These are phyloP conservation scores for Trichoderma koningiopsis DNA, from an alignment of 2,329 filamentous ascomycete species.

Conservation along the genomic window DNA sequence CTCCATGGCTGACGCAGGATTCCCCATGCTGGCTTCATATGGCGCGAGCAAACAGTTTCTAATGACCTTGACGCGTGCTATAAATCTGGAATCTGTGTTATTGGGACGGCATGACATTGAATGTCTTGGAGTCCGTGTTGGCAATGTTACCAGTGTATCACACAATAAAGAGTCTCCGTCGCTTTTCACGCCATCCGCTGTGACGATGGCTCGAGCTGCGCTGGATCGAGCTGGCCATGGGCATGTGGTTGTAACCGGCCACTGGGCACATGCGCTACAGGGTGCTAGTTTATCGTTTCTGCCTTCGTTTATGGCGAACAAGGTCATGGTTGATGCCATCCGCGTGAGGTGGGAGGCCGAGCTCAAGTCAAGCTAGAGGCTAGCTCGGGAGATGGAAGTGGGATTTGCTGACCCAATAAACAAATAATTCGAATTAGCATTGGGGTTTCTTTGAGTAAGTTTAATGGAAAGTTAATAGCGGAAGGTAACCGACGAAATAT, in stretches of 20 bases:
- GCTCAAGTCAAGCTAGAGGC: not conserved
- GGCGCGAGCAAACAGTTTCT: conserved; percentile 50
- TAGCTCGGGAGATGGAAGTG: too few relatives aligned
- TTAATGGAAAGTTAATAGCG: too few relatives aligned
- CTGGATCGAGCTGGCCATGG: conserved; percentile 28
- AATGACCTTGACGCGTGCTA: conserved; percentile 41
- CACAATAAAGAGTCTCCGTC: conserved; percentile 27
- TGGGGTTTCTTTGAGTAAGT: not conserved
- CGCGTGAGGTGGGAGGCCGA: not conserved
- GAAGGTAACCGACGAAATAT: too few relatives aligned
- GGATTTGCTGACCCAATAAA: not conserved
- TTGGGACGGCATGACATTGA: conserved; percentile 24
- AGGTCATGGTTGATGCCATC: conserved; percentile 6
- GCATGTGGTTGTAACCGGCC: conserved; percentile 27
- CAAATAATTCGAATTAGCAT: not conserved
- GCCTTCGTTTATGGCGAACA: conserved; percentile 24
- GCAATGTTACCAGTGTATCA: conserved; percentile 29
- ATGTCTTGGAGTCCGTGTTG: conserved; percentile 27
- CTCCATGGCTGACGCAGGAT: conserved; percentile 47
- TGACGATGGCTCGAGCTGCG: conserved; percentile 28
- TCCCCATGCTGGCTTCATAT: conserved; percentile 52
- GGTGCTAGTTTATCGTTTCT: conserved; percentile 14
- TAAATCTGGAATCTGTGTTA: conserved; percentile 47
- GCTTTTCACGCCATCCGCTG: conserved; percentile 27
- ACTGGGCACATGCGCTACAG: conserved; percentile 30